phyloP scores from a whole-genome alignment of 1,284 basidiomycete species.

The Trametes sp. region DNA sequence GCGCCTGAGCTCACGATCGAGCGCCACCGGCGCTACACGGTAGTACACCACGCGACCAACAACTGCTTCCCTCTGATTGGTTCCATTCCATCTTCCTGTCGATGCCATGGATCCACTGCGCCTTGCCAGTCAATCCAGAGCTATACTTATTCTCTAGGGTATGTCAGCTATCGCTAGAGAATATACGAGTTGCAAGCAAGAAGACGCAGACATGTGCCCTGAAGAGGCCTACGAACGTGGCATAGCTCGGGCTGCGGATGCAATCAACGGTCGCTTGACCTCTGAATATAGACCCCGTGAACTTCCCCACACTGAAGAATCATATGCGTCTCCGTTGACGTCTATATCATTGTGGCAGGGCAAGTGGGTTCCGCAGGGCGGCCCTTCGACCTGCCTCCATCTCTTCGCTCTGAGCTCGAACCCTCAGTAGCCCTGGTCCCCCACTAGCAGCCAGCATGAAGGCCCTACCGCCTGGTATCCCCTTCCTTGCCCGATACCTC shows the following conservation, averaged over 20 bases:
- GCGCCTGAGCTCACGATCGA: too few species aligned
- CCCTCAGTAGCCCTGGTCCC: not conserved
- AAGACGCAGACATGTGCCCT: too few species aligned
- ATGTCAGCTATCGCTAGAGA: too few species aligned
- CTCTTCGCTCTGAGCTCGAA: not conserved
- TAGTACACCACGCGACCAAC: too few species aligned
- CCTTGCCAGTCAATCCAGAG: too few species aligned
- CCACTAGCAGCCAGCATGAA: conserved; percentile 20
- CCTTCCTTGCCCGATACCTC: conserved; percentile 25
- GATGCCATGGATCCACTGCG: too few species aligned
- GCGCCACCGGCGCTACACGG: too few species aligned
- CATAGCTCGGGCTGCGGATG: not conserved
- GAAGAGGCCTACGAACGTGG: too few species aligned
- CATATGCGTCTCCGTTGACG: conserved; percentile 12
- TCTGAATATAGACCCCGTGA: conserved; percentile 1
- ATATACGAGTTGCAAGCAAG: too few species aligned
- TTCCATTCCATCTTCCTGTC: too few species aligned
- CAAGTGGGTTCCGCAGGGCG: not conserved
- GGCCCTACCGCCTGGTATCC: conserved; percentile 27
- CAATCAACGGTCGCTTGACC: conserved; percentile 15
- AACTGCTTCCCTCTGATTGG: too few species aligned
- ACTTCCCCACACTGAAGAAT: conserved; percentile 2
- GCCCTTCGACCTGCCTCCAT: not conserved
- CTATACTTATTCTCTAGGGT: too few species aligned
- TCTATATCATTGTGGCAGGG: not conserved